Evolutionary conservation across 2,329 filamentous ascomycete genomes (phyloP).

Genomic region (Alternaria triticimaculans): DNA sequence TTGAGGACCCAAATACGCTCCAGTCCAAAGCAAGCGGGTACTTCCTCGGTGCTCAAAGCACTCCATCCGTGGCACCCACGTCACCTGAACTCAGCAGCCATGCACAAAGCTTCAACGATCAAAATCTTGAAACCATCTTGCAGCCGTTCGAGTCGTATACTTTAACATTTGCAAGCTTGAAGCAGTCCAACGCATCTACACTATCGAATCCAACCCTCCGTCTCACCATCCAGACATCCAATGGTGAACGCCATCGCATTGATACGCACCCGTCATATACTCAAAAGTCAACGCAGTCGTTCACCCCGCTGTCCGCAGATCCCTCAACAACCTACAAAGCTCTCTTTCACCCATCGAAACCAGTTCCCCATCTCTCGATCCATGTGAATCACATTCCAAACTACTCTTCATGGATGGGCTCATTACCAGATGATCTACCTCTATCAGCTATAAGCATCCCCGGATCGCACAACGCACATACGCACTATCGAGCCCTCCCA

Average conservation of each 20-base stretch:
- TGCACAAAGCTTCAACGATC: conserved; percentile 65
- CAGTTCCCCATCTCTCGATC: conserved; percentile 39
- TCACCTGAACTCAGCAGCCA: conserved; percentile 58
- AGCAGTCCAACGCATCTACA: not conserved
- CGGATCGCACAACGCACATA: conserved; percentile 94
- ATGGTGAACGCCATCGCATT: conserved; percentile 71
- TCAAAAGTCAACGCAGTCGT: conserved; percentile 45
- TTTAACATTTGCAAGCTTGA: conserved; percentile 62
- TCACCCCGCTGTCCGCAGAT: conserved; percentile 49
- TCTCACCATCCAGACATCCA: conserved; percentile 71
- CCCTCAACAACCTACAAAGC: conserved; percentile 51
- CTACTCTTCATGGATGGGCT: conserved; percentile 85
- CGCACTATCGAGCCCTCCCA: conserved; percentile 81
- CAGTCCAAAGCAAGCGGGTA: conserved; percentile 41
- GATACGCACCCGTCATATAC: conserved; percentile 67
- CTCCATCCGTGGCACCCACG: conserved; percentile 39
- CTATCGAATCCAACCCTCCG: conserved; percentile 67
- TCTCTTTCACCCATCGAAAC: conserved; percentile 56
- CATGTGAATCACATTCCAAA: conserved; percentile 38
- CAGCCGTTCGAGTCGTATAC: conserved; percentile 71
- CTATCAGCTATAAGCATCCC: conserved; percentile 86
- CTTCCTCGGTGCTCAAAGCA: conserved; percentile 39
- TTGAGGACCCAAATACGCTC: conserved; percentile 62
- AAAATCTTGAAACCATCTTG: conserved; percentile 69
- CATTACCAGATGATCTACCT: conserved; percentile 73